phyloP scores from a whole-genome alignment of 768 basidiomycete genomes.

The Rhodosporidiobolus sp. region DNA sequence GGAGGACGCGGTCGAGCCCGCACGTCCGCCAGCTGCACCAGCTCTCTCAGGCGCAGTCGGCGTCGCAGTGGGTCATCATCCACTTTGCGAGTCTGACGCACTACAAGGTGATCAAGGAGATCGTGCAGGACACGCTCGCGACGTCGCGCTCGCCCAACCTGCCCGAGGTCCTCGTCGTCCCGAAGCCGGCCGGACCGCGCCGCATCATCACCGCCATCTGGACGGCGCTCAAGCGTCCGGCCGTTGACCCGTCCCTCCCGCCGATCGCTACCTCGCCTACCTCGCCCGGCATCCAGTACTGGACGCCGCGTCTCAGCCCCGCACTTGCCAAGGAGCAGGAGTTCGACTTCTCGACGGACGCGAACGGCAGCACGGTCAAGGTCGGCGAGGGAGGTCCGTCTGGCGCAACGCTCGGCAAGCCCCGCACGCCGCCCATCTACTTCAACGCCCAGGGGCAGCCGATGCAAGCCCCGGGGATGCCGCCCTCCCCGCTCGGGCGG shows the following conservation, averaged over 20 bases:
- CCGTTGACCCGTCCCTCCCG: constrained; percentile 82
- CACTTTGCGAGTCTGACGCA: constrained; percentile 89
- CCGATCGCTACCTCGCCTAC: constrained; percentile 92
- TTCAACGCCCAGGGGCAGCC: constrained; percentile 8
- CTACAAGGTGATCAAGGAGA: constrained; percentile 82
- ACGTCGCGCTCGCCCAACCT: constrained; percentile 51
- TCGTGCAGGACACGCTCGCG: constrained; percentile 65
- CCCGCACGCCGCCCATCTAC: constrained; percentile 35
- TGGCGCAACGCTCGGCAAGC: constrained; percentile 22
- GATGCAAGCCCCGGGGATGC: not conserved
- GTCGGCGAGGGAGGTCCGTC: not conserved
- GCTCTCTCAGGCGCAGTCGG: not conserved
- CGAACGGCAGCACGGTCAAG: constrained; percentile 1
- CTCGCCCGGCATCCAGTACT: constrained; percentile 65
- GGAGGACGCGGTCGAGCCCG: constrained; percentile 64
- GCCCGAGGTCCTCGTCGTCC: constrained; percentile 93
- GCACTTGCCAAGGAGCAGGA: constrained; percentile 41
- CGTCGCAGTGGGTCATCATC: constrained; percentile 58
- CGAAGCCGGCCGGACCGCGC: constrained; percentile 93
- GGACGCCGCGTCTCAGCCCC: constrained; percentile 47
- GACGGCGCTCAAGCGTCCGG: constrained; percentile 79
- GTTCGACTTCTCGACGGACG: constrained; percentile 33
- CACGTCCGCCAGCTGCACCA: constrained; percentile 60
- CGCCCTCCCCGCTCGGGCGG: constrained; percentile 34
- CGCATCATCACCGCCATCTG: constrained; percentile 87